Base-by-base conservation (phyloP, 495 filamentous ascomycete species). In the Chaetomium cochliodes region DNA sequence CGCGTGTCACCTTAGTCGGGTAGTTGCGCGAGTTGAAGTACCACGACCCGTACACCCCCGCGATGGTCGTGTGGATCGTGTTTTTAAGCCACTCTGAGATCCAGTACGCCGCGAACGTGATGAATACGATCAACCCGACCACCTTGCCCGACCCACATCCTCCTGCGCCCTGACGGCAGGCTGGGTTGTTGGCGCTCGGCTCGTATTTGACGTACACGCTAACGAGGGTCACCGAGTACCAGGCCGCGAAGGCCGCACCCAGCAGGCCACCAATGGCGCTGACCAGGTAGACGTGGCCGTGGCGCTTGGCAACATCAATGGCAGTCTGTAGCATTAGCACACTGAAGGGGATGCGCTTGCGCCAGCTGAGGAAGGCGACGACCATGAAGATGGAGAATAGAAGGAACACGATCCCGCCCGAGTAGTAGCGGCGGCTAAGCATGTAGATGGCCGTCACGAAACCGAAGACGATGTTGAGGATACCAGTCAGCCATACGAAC, bases 61-160 rank as follows among this genome's bases (percentile, higher is more conserved):
- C 89, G 70, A 96, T 88, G 23, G 88, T 92, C 37, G 87, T 88
- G 74, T 98, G 92, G 42, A 97, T 89, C 18, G 88, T 91, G 74
- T 96, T 97, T 78, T 97, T 96, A 62, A 96, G 73, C 84, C 89
- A 92, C 72, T 97, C 92, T 26, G 88, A 89, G 67, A 96, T 86
- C 93, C 92, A 98, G 77, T 96, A 96, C 70, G 83, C 86, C 26
- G 92, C 91, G 70, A 97, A 96, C 0, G 92, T 96, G 58, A 92
- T 84, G 76, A 96, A 96, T 26, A 90, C 89, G 22, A 93, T 77
- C 26, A 98, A 77, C 0, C 93, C 92, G 63, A 91, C 90, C 41
- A 96, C 91, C 66, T 89, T 92, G 18, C 79, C 90, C 3, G 68
- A 80, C 64, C 86, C 88, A 73, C 92, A 97, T n/a, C 84, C 84